Conservation (phyloP, 176 grass and related monocot species). For the Themeda triandra region DNA sequence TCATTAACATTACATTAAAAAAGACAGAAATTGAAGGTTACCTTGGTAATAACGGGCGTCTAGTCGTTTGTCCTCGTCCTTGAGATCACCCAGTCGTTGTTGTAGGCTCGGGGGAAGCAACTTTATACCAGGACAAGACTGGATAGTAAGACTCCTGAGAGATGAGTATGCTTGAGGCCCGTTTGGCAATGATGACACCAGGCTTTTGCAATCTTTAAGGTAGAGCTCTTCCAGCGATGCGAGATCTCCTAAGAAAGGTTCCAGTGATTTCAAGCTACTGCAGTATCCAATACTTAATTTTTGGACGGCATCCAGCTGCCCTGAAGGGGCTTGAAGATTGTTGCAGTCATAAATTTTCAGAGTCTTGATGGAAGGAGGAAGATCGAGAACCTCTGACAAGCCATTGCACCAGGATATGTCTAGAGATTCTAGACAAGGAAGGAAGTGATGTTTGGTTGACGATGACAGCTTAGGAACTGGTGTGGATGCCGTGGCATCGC, state of each 20-base stretch:
- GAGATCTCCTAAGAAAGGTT: neutral
- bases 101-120: neutral
- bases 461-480: neutral
- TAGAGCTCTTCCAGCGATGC: neutral
- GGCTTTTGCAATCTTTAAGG: neutral
- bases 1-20: neutral
- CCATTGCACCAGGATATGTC: fast-evolving
- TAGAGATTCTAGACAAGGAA: neutral
- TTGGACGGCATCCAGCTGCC: neutral
- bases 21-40: neutral
- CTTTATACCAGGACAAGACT: neutral
- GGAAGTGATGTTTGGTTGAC: neutral
- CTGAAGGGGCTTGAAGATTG: neutral
- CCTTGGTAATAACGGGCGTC: neutral
- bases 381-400: neutral
- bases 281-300: fast-evolving
- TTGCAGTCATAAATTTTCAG: fast-evolving
- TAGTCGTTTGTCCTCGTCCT: neutral
- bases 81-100: neutral
- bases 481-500: neutral
- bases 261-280: neutral
- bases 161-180: neutral
- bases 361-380: neutral
- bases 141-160: neutral
- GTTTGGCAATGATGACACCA: neutral